Percentiles rank a stretch among this genome's conserved stretches.
These are phyloP conservation scores for Rosa multiflora DNA, from an alignment of 306 rosid species.

Conservation along the genomic window DNA sequence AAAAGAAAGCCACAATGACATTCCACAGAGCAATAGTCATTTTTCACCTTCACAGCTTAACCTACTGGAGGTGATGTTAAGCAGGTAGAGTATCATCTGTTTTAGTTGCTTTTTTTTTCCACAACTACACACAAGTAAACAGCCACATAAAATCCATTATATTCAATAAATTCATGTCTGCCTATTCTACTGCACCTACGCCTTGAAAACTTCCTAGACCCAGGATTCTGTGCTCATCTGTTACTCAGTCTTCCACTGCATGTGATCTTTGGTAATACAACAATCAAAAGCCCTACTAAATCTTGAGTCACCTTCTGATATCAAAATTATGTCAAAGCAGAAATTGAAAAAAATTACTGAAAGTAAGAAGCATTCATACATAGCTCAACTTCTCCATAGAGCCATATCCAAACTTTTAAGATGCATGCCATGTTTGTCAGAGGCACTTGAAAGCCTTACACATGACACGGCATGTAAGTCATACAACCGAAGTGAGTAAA, in stretches of 20 bases:
- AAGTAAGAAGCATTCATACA: background rate
- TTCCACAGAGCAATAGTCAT: background rate
- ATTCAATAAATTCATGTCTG: background rate
- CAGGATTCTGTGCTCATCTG: background rate
- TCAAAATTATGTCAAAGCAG: background rate
- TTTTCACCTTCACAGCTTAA: background rate
- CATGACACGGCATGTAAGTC: background rate
- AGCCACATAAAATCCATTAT: background rate
- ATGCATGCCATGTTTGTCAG: background rate
- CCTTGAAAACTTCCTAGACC: background rate
- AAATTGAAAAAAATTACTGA: background rate
- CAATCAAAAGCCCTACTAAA: background rate
- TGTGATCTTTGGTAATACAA: background rate
- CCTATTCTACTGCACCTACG: background rate
- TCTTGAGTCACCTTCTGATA: background rate
- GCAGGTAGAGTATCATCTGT: constrained; percentile 8
- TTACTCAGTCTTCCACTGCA: background rate
- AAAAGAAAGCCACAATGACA: constrained; percentile 7
- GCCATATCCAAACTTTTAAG: background rate
- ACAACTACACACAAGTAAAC: background rate
- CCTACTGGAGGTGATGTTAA: background rate
- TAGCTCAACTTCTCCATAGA: background rate
- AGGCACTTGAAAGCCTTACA: background rate
- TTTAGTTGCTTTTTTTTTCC: background rate
- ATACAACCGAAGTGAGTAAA: background rate